Percentiles rank a stretch among this genome's conserved stretches.
Evolutionary conservation across 345 rosid species (phyloP).

Genomic region (Toxicodendron radicans): DNA sequence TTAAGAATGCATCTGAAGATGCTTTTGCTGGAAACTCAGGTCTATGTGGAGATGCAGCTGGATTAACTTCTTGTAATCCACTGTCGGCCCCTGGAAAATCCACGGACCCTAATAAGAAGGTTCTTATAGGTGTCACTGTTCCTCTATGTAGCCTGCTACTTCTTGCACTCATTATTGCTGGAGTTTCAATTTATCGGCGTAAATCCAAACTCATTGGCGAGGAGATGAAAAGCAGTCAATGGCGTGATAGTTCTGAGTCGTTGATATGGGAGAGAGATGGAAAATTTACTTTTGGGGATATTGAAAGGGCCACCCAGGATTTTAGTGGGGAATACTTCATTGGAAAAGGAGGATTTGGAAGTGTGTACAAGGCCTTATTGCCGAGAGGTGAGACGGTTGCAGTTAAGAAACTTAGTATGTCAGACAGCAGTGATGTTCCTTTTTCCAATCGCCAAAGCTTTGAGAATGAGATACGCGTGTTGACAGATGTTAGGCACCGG

Average conservation of each 20-base stretch:
- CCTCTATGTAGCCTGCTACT: constrained; percentile 33
- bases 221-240: constrained; percentile 21
- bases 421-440: constrained; percentile 42
- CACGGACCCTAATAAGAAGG: constrained; percentile 18
- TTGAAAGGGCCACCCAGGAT: constrained; percentile 54
- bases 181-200: constrained; percentile 12
- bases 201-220: constrained; percentile 30
- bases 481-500: constrained; percentile 57
- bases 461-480: constrained; percentile 52
- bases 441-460: constrained; percentile 41
- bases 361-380: constrained; percentile 55
- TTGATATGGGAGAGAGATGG: constrained; percentile 61
- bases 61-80: constrained; percentile 40
- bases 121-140: constrained; percentile 41
- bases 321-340: constrained; percentile 53
- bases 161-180: constrained; percentile 19
- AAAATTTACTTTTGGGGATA: constrained; percentile 54
- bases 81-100: constrained; percentile 22
- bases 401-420: constrained; percentile 48
- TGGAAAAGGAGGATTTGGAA: constrained; percentile 70
- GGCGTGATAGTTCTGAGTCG: constrained; percentile 24
- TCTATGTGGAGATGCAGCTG: constrained; percentile 54
- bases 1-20: constrained; percentile 38
- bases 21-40: constrained; percentile 53
- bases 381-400: constrained; percentile 50